These are phyloP conservation scores for Pseudocercospora pini-densiflorae DNA, from an alignment of 2,329 filamentous ascomycete species.

Conservation along the genomic window DNA sequence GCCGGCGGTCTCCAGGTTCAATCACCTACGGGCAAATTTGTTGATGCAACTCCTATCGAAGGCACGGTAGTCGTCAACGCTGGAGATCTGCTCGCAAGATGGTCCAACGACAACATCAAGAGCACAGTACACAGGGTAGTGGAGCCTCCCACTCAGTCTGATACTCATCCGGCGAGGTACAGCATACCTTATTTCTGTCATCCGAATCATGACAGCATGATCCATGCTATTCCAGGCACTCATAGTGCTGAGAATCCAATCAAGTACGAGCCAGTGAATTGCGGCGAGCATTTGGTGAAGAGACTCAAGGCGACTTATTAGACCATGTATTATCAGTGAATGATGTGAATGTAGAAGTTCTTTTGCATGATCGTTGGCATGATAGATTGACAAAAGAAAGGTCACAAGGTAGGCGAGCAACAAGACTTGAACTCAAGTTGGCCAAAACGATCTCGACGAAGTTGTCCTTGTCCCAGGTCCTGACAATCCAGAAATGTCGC, in stretches of 20 bases:
- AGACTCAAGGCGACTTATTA: conserved; percentile 71
- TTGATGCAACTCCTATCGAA: conserved; percentile 80
- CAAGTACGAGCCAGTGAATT: conserved; percentile 76
- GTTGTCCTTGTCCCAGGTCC: too few species aligned
- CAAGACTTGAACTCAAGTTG: too few species aligned
- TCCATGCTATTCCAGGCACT: conserved; percentile 82
- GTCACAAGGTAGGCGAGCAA: not conserved
- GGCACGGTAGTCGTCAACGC: conserved; percentile 87
- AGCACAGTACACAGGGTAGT: conserved; percentile 89
- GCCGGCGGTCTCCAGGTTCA: conserved; percentile 64
- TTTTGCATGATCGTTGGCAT: too few species aligned
- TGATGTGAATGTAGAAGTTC: not conserved
- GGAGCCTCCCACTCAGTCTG: conserved; percentile 68
- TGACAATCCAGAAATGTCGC: too few species aligned
- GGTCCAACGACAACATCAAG: conserved; percentile 87
- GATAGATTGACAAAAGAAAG: not conserved
- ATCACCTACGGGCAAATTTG: conserved; percentile 73
- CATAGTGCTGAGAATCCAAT: conserved; percentile 67
- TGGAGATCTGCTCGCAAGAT: conserved; percentile 77
- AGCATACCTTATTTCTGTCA: conserved; percentile 94
- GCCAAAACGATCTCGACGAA: too few species aligned
- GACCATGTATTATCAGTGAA: not conserved
- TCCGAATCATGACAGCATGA: conserved; percentile 74
- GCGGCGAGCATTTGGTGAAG: conserved; percentile 79
- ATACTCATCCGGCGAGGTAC: conserved; percentile 73